These are phyloP conservation scores for Penicillium ochrochloron DNA, from an alignment of 495 filamentous ascomycete genomes.

Conservation along the genomic window DNA sequence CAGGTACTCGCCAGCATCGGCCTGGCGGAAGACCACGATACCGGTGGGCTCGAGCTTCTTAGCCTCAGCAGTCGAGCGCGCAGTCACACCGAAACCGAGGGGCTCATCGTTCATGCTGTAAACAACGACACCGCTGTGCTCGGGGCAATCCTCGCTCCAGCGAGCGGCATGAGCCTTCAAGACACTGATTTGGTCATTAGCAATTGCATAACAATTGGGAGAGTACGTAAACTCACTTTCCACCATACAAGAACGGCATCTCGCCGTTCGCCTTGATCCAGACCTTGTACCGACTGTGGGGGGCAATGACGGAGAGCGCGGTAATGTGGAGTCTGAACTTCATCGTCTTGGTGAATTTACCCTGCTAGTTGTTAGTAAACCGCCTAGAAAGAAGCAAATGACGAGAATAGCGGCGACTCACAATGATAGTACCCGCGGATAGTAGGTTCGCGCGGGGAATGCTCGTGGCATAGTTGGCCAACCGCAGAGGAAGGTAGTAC, in stretches of 20 bases:
- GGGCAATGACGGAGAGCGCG: conserved; percentile 76
- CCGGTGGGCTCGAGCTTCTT: conserved; percentile 85
- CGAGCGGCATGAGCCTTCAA: conserved; percentile 91
- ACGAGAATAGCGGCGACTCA: neutral
- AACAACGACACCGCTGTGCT: conserved; percentile 33
- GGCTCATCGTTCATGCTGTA: conserved; percentile 21
- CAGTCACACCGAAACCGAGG: conserved; percentile 75
- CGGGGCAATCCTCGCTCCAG: conserved; percentile 79
- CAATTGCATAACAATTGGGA: neutral
- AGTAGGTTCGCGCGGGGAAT: conserved; percentile 79
- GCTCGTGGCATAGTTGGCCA: conserved; percentile 89
- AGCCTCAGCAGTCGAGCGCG: conserved; percentile 80
- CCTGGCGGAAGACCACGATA: conserved; percentile 68
- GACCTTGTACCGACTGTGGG: conserved; percentile 89
- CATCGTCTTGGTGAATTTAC: conserved; percentile 80
- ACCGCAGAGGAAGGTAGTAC: conserved; percentile 83
- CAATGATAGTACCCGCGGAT: conserved; percentile 68
- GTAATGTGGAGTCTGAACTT: conserved; percentile 64
- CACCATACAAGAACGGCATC: conserved; percentile 76
- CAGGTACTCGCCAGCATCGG: conserved; percentile 90
- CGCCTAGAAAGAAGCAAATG: neutral
- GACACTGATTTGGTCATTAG: conserved; percentile 40
- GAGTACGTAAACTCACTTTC: conserved; percentile 47
- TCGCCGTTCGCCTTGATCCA: conserved; percentile 95
- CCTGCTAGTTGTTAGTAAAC: conserved; percentile 3